Conservation (phyloP, 2,329 filamentous ascomycete species). For the Venturia oleaginea region DNA sequence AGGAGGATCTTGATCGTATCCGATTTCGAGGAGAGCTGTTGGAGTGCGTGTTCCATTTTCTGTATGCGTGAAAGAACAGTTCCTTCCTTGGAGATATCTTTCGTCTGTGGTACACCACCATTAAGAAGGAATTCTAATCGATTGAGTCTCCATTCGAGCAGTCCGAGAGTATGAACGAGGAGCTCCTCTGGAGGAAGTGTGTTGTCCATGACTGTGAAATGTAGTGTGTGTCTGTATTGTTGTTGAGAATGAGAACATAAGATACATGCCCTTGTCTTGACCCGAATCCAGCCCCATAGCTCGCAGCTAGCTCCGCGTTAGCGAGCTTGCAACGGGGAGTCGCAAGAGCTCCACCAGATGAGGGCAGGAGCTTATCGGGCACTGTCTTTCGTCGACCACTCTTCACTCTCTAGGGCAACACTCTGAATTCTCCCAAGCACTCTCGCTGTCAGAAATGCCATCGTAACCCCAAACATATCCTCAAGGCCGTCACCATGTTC, state of each 20-base stretch:
- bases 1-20: conserved; percentile 1
- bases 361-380: background rate
- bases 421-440: background rate
- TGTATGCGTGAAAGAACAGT: conserved; percentile 27
- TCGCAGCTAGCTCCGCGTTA: background rate
- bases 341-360: background rate
- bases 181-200: conserved; percentile 21
- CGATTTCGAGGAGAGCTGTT: conserved; percentile 26
- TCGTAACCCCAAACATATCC: background rate
- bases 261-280: background rate
- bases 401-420: background rate
- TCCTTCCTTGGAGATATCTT: conserved; percentile 20
- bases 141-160: conserved; percentile 37
- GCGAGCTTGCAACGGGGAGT: background rate
- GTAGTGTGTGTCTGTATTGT: background rate
- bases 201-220: background rate
- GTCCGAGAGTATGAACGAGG: conserved; percentile 32
- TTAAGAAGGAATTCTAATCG: conserved; percentile 36
- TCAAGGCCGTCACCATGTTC: background rate
- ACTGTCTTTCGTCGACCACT: background rate
- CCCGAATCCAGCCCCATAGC: background rate
- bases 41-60: conserved; percentile 28
- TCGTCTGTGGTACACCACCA: conserved; percentile 23
- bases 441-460: background rate
- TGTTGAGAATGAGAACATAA: background rate